Conservation (phyloP, 306 rosid species). For the Mimosa pudica region DNA sequence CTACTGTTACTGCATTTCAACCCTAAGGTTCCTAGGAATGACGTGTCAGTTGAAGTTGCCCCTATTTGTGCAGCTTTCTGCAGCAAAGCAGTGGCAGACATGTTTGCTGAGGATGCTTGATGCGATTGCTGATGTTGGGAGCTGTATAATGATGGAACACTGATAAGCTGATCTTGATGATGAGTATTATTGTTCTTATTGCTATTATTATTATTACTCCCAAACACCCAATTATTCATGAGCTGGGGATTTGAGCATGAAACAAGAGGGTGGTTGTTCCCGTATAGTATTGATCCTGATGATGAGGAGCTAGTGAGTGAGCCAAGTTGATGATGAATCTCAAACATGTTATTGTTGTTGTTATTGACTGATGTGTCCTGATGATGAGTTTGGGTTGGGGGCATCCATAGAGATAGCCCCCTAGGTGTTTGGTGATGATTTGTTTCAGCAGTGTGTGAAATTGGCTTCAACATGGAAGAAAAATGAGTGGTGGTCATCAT, state of each 20-base stretch:
- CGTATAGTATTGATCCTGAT: conserved; percentile 35
- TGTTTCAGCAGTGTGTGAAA: conserved; percentile 41
- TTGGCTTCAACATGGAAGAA: conserved; percentile 57
- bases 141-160: conserved; percentile 73
- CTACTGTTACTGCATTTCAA: conserved; percentile 46
- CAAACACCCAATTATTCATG: conserved; percentile 72
- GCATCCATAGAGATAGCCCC: conserved; percentile 65
- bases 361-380: conserved; percentile 35
- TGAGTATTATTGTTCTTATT: not conserved
- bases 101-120: conserved; percentile 53
- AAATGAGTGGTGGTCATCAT: conserved; percentile 42
- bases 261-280: conserved; percentile 42
- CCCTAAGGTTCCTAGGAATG: conserved; percentile 62
- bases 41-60: conserved; percentile 59
- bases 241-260: conserved; percentile 48
- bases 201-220: conserved; percentile 33
- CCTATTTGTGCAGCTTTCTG: conserved; percentile 90
- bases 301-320: conserved; percentile 33
- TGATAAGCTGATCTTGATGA: conserved; percentile 46
- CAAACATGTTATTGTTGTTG: conserved; percentile 38
- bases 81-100: conserved; percentile 92
- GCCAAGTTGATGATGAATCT: conserved; percentile 54
- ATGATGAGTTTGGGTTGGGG: conserved; percentile 43
- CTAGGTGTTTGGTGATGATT: conserved; percentile 43
- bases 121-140: conserved; percentile 48